A percentile compares a stretch with the other conserved stretches of the same genome.
Evolutionary conservation across 2,329 filamentous ascomycete species (phyloP).

Genomic region (Nemania sp.): DNA sequence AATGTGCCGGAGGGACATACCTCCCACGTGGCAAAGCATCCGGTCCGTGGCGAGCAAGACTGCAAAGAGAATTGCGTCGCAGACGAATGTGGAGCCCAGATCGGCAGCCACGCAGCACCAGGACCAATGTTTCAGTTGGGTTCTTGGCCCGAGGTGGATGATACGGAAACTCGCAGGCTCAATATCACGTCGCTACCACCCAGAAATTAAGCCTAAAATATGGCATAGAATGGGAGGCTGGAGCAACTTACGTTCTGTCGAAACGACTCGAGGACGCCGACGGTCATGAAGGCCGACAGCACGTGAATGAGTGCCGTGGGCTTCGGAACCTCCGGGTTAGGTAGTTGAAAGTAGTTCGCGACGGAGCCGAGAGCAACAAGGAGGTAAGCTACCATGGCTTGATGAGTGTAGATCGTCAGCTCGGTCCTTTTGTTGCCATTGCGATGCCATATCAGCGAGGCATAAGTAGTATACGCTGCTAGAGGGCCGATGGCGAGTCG

Average conservation of each 20-base stretch:
- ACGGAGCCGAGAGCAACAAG: conserved; percentile 6
- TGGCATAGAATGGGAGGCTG: background rate
- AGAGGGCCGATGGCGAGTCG: conserved; percentile 1
- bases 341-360: conserved; percentile 1
- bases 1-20: conserved; percentile 7
- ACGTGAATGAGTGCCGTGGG: background rate
- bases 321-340: conserved; percentile 1
- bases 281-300: conserved; percentile 1
- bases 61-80: conserved; percentile 4
- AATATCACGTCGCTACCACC: conserved; percentile 5
- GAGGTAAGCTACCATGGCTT: background rate
- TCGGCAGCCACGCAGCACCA: background rate
- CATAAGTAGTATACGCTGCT: conserved; percentile 5
- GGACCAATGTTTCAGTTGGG: background rate
- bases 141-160: conserved; percentile 4
- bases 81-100: conserved; percentile 1
- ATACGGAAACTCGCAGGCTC: conserved; percentile 7
- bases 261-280: conserved; percentile 7
- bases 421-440: background rate
- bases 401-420: conserved; percentile 1
- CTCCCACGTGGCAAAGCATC: background rate
- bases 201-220: background rate
- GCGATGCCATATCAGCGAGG: conserved; percentile 3
- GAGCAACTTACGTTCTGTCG: conserved; percentile 3
- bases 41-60: conserved; percentile 4